Conservation (phyloP, 1,284 basidiomycete genomes). For the Sporisorium reilianum region DNA sequence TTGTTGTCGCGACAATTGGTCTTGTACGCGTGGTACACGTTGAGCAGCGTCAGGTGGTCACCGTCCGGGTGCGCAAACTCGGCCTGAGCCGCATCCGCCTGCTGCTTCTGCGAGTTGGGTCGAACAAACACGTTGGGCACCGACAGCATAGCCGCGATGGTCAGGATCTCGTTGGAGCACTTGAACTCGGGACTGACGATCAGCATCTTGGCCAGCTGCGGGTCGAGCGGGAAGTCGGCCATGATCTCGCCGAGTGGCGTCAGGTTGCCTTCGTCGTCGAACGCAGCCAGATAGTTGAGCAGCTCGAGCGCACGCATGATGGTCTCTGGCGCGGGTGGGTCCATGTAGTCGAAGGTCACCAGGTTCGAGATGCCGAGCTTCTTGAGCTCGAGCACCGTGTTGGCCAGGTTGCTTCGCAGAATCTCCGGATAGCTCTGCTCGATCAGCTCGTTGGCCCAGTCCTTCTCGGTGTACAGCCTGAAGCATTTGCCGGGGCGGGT, state of each 20-base stretch:
- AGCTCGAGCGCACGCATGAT: slow-evolving; percentile 97
- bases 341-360: slow-evolving; percentile 85
- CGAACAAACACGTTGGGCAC: slow-evolving; percentile 95
- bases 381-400: slow-evolving; percentile 92
- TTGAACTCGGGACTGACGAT: slow-evolving; percentile 93
- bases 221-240: slow-evolving; percentile 98
- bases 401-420: slow-evolving; percentile 83
- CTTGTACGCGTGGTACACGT: slow-evolving; percentile 94
- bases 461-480: slow-evolving; percentile 94
- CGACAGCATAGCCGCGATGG: slow-evolving; percentile 92
- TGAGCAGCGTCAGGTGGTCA: slow-evolving; percentile 93
- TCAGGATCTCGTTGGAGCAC: slow-evolving; percentile 95
- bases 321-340: slow-evolving; percentile 83
- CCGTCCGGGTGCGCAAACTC: slow-evolving; percentile 90
- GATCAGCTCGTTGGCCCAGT: slow-evolving; percentile 87
- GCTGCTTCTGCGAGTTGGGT: slow-evolving; percentile 80
- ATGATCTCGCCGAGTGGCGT: slow-evolving; percentile 89
- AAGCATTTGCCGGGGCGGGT: slow-evolving; percentile 98
- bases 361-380: slow-evolving; percentile 80
- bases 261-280: slow-evolving; percentile 94
- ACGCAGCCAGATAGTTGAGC: slow-evolving; percentile 88
- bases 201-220: slow-evolving; percentile 91
- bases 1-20: slow-evolving; percentile 71
- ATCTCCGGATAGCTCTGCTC: slow-evolving; percentile 98
- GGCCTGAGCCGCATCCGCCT: slow-evolving; percentile 92